Conservation (phyloP, 441 rosid genomes). For the Populus tomentosa region DNA sequence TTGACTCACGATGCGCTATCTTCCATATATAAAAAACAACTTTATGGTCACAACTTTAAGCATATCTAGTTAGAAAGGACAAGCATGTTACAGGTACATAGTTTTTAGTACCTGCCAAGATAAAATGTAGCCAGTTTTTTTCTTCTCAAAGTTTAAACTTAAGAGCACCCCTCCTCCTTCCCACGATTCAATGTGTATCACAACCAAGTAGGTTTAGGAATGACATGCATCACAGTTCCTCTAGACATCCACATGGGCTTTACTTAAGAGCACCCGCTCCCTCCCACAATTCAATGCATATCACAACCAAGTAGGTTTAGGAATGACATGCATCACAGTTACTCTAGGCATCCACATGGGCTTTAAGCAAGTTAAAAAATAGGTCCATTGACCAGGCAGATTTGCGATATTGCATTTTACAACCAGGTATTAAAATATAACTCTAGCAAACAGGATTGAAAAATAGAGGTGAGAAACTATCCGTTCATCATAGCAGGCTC, state of each 20-base stretch:
- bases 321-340: background rate
- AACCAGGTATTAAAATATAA: background rate
- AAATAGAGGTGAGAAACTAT: background rate
- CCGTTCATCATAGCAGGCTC: background rate
- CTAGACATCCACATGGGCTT: background rate
- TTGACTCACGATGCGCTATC: background rate
- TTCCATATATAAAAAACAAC: background rate
- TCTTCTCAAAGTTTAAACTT: background rate
- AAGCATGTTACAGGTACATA: background rate
- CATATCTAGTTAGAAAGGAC: background rate
- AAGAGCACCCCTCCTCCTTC: background rate
- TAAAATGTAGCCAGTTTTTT: background rate
- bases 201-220: background rate
- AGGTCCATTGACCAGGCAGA: background rate
- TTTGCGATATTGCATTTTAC: background rate
- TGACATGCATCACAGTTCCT: background rate
- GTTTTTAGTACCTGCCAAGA: background rate
- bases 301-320: background rate
- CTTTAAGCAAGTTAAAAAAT: background rate
- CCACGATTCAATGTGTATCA: background rate
- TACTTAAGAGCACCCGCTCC: background rate
- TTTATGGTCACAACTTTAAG: background rate
- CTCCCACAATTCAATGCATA: background rate
- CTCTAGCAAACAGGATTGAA: background rate
- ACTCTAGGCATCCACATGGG: background rate